Conservation (phyloP, 177 flowering plant species). For the Vitis hybrid region DNA sequence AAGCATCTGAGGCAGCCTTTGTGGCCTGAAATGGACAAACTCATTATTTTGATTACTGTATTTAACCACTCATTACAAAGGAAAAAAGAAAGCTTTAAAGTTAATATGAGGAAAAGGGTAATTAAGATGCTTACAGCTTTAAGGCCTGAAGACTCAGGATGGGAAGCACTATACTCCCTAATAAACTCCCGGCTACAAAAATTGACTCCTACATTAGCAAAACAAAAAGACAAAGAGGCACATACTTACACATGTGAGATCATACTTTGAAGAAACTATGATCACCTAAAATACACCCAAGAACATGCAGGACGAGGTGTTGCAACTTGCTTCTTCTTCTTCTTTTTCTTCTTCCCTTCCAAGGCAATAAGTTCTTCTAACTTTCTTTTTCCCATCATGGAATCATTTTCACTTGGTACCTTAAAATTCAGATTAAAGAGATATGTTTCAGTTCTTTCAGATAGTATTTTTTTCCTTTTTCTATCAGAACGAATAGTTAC, state of each 20-base stretch:
- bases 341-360: constrained; percentile 37
- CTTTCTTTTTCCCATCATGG: constrained; percentile 16
- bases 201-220: background rate
- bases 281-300: constrained; percentile 48
- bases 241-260: background rate
- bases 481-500: background rate
- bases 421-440: constrained; percentile 3
- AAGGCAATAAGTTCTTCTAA: constrained; percentile 20
- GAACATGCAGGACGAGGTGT: constrained; percentile 47
- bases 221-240: background rate
- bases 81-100: background rate
- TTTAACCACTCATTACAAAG: background rate
- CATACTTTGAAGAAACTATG: background rate
- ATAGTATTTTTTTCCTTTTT: background rate
- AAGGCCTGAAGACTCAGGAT: constrained; percentile 44
- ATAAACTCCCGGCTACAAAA: constrained; percentile 38
- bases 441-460: background rate
- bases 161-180: constrained; percentile 44
- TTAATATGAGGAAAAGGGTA: background rate
- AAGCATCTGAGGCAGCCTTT: constrained; percentile 47
- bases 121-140: constrained; percentile 32
- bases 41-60: background rate
- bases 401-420: constrained; percentile 31
- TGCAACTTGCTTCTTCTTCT: constrained; percentile 33
- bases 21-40: constrained; percentile 30